Evolutionary conservation across 495 filamentous ascomycete species (phyloP).

Genomic region (Jackrogersella multiformis): DNA sequence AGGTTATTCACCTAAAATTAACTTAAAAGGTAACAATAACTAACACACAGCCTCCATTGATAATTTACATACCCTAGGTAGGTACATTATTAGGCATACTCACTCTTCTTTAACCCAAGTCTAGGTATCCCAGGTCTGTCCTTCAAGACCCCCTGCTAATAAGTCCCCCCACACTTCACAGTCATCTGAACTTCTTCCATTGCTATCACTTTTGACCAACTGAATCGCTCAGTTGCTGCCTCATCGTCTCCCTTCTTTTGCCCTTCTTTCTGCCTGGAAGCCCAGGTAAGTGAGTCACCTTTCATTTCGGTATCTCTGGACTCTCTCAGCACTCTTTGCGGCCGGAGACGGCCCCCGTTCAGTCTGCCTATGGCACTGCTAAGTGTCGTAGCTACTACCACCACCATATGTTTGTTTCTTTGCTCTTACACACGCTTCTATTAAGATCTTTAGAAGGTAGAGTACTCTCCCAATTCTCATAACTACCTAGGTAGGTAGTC

Average conservation of each 20-base stretch:
- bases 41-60: too few species aligned
- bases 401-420: slow-evolving; percentile 21
- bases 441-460: slow-evolving; percentile 12
- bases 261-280: slow-evolving; percentile 33
- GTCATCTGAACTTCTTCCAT: slow-evolving; percentile 21
- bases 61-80: too few species aligned
- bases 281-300: slow-evolving; percentile 30
- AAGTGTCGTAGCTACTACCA: not conserved
- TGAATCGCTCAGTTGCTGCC: slow-evolving; percentile 27
- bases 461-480: not conserved
- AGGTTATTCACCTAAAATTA: too few species aligned
- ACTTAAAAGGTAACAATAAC: too few species aligned
- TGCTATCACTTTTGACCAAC: not conserved
- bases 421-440: slow-evolving; percentile 14
- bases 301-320: slow-evolving; percentile 33
- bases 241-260: slow-evolving; percentile 18
- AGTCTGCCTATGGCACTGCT: slow-evolving; percentile 39
- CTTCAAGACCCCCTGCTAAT: not conserved
- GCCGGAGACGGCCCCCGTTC: slow-evolving; percentile 23
- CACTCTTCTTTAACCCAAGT: too few species aligned
- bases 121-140: not conserved
- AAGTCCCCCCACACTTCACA: not conserved
- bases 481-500: too few species aligned
- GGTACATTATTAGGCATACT: too few species aligned
- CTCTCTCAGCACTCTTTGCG: slow-evolving; percentile 10